Evolutionary conservation across 2,329 filamentous ascomycete genomes (phyloP), one percentile per base, ranked within the genome.

Genomic region (Cadophora luteo-olivacea): DNA sequence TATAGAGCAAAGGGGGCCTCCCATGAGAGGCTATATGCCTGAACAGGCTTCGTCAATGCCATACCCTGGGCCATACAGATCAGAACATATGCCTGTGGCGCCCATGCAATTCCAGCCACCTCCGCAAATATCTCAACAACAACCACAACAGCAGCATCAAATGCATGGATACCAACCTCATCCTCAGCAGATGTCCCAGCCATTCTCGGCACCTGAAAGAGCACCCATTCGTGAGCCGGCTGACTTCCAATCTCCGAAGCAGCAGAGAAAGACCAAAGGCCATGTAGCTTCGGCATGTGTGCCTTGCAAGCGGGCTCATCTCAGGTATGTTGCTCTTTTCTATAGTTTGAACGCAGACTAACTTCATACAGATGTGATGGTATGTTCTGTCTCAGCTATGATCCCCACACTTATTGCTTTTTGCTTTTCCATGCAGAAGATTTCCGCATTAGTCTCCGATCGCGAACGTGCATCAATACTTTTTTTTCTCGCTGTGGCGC

Each of bases 251-350:
- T 88, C 87, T 49, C 86, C 87, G 1, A 90, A 88, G 74, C 83
- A 86, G 7, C 87, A 89, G 70, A 84, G 89, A 72, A 91, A 91
- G 78, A 89, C 90, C 6, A 93, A 93, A 77, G 91, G 91, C 16
- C 92, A 96, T 81, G 92, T 95, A 64, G 91, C 92, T 62, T 94
- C 92, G 45, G 92, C 92, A 32, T 96, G 92, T 78, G 90, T 95
- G 73, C 93, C 93, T 69, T 96, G 92, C 82, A 95, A 95, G 78
- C 89, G 89, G 79, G 92, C 92, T 48, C 92, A 96, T 85, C 85
- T 96, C 72, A 84, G 88, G 87, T 89, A 70, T 72, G 72, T 71
- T 36, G 32, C 22, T 60, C 33, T 33, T 48, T 38, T 48, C 33
- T 64, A 52, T 54, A 52, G 62, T 45, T 65, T 25, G 45, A 65